These are phyloP conservation scores for Gyromitra esculenta DNA, from an alignment of 2,329 filamentous ascomycete species.

Conservation along the genomic window DNA sequence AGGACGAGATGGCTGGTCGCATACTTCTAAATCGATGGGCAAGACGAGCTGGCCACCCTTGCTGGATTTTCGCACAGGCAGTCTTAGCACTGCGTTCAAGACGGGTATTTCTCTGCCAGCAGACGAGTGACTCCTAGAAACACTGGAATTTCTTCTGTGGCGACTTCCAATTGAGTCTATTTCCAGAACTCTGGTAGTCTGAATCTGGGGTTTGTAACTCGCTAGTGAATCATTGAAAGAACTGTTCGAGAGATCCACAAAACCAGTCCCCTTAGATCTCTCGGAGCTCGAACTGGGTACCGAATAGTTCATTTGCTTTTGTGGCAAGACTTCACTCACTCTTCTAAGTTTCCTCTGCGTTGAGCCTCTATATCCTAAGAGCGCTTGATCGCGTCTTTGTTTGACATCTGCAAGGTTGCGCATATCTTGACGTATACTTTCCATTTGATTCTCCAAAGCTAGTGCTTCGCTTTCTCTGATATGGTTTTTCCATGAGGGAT, in stretches of 20 bases:
- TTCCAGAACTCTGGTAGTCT: not conserved
- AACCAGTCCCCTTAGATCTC: not conserved
- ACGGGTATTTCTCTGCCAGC: not conserved
- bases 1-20: not conserved
- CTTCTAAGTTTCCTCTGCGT: constrained; percentile 30
- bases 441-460: constrained; percentile 36
- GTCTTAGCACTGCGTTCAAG: not conserved
- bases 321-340: constrained; percentile 27
- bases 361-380: not conserved
- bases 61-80: constrained; percentile 5
- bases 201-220: not conserved
- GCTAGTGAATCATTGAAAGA: not conserved
- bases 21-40: not conserved
- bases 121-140: constrained; percentile 3
- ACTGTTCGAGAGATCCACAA: not conserved
- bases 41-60: not conserved
- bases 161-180: not conserved
- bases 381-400: constrained; percentile 31
- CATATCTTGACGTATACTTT: constrained; percentile 40
- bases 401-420: constrained; percentile 32
- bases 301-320: constrained; percentile 19
- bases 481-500: constrained; percentile 36
- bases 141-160: constrained; percentile 17
- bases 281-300: not conserved
- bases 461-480: constrained; percentile 35